Base-by-base conservation (phyloP, 345 rosid genomes). In the Bretschneidera sinensis region DNA sequence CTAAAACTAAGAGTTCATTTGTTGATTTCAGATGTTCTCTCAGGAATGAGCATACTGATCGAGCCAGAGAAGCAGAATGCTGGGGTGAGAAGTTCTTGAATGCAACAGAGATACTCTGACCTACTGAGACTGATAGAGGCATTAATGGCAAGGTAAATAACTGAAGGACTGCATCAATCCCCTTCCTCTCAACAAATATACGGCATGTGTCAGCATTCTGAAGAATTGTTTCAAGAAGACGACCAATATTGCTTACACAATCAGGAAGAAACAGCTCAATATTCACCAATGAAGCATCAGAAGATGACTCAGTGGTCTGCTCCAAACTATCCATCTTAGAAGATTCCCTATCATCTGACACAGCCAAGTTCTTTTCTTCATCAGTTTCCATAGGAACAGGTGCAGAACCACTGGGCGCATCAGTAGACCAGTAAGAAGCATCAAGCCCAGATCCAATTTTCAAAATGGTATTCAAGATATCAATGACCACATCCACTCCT, bases 201-300 rank as follows among this genome's bases (percentile, higher is more conserved):
- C 88, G 88, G 48, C 97, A 92, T 24, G 91, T 87, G 65, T 89
- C 97, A 24, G 96, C 94, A 81, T 92, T 89, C 78, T 92, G 97
- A 78, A 92, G 96, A 71, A 92, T 76, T 51, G 95, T 83, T 71
- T 92, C 98, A 67, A 92, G 89, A 69, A 92, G 96, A 49, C 87
- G 94, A 61, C 91, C 87, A 70, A 70, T 83, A 79, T 92, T 87
- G 72, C 74, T 71, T 39, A 86, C 85, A 80, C 83, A 89, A 68
- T 87, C 96, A 43, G 95, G 95, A 67, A 92, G 90, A 70, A 85
- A 86, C 51, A 71, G 71, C 70, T 92, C 98, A 31, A 76, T 51
- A 47, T 83, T 85, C 63, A 52, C 64, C 17, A 57, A 61, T 25
- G 83, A 56, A 71, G 80, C 25, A 80, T 84, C 96, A 62, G 94